Evolutionary conservation across 2,329 filamentous ascomycete genomes (phyloP), one percentile per base, ranked within the genome.

Genomic region (Trichoderma sp.): DNA sequence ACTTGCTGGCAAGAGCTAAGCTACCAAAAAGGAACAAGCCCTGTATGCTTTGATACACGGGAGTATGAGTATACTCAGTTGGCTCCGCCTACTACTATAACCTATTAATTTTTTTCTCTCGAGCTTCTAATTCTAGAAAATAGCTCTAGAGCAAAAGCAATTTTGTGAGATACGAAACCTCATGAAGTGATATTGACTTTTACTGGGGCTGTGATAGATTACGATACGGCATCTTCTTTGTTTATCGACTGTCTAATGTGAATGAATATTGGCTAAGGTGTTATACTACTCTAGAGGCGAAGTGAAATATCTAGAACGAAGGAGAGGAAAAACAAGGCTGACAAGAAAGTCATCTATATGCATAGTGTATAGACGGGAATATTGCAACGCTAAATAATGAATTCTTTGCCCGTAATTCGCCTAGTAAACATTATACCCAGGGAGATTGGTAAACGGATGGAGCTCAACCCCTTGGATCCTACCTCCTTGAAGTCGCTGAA

Each of bases 401-500:
- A 71, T 29, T 35, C 67, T 60, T 63, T 72, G 41, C 67, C 45
- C 9, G 21, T 29, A 35, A 24, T 53, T 66, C 18, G 65, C 33
- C 35, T 24, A 72, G 41, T 16, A 41, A 68, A 27, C 14, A n/a
- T 67, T 59, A 35, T 27, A 71, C 38, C 65, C 56, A 66, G 29
- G 62, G 62, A 65, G 45, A 64, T 38, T 50, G 35, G 65, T 45
- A 41, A 18, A 62, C 18, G 59, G 45, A 72, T 63, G 65, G 63
- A 76, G 75, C 76, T 83, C 79, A 83, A 79, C 81, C 81, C 79
- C 78, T 80, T 80, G 83, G 80, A 81, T 83, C 82, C 83, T 85
- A 87, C 84, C 85, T 87, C 81, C 84, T 84, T 78, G 86, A 85
- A 79, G 86, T 86, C 80, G 86, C 86, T 87, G 83, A 82, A 80